phyloP scores from a whole-genome alignment of 1,284 basidiomycete species.

The Marasmius sp. region DNA sequence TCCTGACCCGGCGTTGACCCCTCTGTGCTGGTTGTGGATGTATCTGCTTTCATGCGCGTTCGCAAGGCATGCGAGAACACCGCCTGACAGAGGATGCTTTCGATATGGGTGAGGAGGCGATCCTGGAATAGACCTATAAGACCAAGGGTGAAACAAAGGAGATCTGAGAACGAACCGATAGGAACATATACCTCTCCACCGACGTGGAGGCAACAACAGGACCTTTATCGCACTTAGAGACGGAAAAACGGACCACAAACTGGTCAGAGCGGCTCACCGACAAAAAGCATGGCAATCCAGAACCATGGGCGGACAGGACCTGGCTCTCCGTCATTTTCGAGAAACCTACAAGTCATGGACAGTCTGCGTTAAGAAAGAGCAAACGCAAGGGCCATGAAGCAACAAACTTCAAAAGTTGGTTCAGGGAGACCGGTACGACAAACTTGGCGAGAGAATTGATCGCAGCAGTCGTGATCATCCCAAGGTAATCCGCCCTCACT shows the following conservation, averaged over 20 bases:
- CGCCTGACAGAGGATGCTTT: conserved; percentile 44
- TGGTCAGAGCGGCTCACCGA: conserved; percentile 23
- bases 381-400: neutral
- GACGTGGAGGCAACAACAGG: conserved; percentile 38
- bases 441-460: conserved; percentile 28
- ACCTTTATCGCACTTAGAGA: conserved; percentile 11
- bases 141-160: neutral
- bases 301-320: conserved; percentile 25
- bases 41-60: conserved; percentile 44
- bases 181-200: conserved; percentile 52
- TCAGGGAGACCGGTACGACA: conserved; percentile 39
- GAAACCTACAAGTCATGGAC: conserved; percentile 3
- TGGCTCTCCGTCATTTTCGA: conserved; percentile 3
- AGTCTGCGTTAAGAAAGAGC: neutral
- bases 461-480: conserved; percentile 19
- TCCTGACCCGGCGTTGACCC: neutral
- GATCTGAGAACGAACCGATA: conserved; percentile 32
- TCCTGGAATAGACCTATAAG: neutral
- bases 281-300: conserved; percentile 52
- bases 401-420: conserved; percentile 33
- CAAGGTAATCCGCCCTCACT: conserved; percentile 16
- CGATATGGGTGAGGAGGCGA: conserved; percentile 2
- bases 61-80: conserved; percentile 32
- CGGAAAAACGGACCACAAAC: neutral
- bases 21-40: conserved; percentile 17